Percentiles rank a stretch among this genome's conserved stretches.
These are phyloP conservation scores for Fusarium graminum DNA, from an alignment of 2,329 filamentous ascomycete genomes.

Conservation along the genomic window DNA sequence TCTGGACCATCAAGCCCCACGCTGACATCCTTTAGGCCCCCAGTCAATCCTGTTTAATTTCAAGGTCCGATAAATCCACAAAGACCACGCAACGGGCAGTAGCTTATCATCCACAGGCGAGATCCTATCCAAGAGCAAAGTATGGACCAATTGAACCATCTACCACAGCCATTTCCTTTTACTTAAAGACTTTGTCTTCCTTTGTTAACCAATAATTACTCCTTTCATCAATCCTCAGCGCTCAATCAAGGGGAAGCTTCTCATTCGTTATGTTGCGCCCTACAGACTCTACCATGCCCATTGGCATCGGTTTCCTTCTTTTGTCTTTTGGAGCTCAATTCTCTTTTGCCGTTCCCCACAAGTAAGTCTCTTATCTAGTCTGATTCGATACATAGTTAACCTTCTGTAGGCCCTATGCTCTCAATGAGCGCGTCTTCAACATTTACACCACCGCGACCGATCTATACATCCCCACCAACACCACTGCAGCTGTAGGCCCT, in stretches of 20 bases:
- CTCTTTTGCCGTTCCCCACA: slow-evolving; percentile 20
- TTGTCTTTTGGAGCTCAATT: slow-evolving; percentile 21
- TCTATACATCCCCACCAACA: not conserved
- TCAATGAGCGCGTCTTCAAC: slow-evolving; percentile 7
- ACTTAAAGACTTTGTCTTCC: slow-evolving; percentile 29
- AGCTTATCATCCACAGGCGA: not conserved
- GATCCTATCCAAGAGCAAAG: not conserved
- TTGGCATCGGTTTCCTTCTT: slow-evolving; percentile 27
- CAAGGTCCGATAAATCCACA: no score
- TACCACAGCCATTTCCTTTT: not conserved
- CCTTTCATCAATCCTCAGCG: slow-evolving; percentile 6
- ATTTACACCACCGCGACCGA: slow-evolving; percentile 8
- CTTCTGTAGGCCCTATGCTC: not conserved
- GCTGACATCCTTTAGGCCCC: no score
- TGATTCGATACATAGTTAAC: not conserved
- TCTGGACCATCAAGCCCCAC: no score
- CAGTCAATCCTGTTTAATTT: no score
- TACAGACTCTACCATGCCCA: slow-evolving; percentile 15
- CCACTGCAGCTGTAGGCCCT: not conserved
- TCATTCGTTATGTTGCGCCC: slow-evolving; percentile 33
- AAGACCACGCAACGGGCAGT: not conserved
- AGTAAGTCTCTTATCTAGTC: not conserved
- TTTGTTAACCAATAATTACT: not conserved
- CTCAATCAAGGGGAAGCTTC: slow-evolving; percentile 16
- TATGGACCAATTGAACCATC: not conserved